These are phyloP conservation scores for Perkinsus olseni DNA, from an alignment of 169 alveolate genomes.

Conservation along the genomic window DNA sequence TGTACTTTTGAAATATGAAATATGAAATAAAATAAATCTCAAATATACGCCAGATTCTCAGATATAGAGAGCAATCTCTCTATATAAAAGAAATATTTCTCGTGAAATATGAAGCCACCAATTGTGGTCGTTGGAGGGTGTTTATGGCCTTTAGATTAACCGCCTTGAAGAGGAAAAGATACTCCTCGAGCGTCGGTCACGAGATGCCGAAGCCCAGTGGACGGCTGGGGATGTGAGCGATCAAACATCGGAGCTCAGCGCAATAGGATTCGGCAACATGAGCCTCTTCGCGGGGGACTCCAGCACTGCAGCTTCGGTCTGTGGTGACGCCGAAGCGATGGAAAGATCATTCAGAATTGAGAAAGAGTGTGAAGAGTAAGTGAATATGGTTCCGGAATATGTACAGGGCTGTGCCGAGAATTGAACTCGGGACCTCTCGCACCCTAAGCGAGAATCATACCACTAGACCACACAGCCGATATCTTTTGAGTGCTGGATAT, in stretches of 20 bases:
- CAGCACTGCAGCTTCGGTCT: neutral
- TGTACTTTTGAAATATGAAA: too few species aligned
- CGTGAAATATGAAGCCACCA: too few species aligned
- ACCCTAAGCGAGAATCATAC: conserved; percentile 98
- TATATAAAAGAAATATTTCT: too few species aligned
- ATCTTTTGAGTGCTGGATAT: neutral
- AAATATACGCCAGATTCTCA: too few species aligned
- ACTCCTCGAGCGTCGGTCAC: neutral
- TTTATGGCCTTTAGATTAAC: neutral
- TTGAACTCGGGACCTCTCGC: conserved; percentile 98
- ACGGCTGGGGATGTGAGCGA: neutral
- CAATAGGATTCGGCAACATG: neutral
- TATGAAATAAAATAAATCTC: too few species aligned
- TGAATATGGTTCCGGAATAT: neutral
- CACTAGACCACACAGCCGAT: conserved; percentile 82
- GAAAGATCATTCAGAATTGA: neutral
- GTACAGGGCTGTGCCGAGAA: conserved; percentile 89
- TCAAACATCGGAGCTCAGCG: neutral
- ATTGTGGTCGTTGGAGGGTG: too few species aligned
- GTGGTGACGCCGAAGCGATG: neutral
- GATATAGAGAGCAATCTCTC: too few species aligned
- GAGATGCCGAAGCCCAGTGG: neutral
- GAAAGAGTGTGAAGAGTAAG: neutral
- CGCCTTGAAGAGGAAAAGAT: neutral
- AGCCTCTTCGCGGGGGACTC: neutral